These are phyloP conservation scores for Chalciporus pseudorubinellus DNA, from an alignment of 768 basidiomycete species.

Conservation along the genomic window DNA sequence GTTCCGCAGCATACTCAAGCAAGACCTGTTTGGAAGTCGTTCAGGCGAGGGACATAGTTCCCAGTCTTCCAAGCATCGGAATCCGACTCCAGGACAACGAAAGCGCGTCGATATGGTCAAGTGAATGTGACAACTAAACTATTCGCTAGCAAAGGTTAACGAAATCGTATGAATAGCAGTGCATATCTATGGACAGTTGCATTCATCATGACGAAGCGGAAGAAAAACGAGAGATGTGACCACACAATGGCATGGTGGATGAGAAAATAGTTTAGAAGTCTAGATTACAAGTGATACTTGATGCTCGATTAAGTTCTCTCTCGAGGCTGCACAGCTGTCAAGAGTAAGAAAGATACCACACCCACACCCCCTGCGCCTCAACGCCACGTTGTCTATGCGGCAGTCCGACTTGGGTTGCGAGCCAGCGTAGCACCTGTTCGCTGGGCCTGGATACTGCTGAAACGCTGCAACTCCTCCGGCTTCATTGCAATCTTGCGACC, in stretches of 20 bases:
- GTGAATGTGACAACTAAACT: slow-evolving; percentile 1
- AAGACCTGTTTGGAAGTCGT: too few species aligned
- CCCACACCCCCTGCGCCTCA: slow-evolving; percentile 9
- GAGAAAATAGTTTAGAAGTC: slow-evolving; percentile 25
- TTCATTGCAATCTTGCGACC: slow-evolving; percentile 76
- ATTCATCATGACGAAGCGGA: slow-evolving; percentile 6
- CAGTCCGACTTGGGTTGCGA: slow-evolving; percentile 69
- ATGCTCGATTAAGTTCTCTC: slow-evolving; percentile 24
- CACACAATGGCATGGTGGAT: slow-evolving; percentile 12
- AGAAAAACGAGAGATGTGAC: slow-evolving; percentile 17
- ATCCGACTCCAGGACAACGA: background rate
- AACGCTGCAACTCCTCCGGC: slow-evolving; percentile 81
- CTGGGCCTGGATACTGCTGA: slow-evolving; percentile 83
- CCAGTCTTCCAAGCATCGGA: too few species aligned
- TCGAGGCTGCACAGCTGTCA: slow-evolving; percentile 10
- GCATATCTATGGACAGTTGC: slow-evolving; percentile 18
- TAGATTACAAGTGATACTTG: slow-evolving; percentile 35
- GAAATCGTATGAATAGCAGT: slow-evolving; percentile 13
- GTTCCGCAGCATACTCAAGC: too few species aligned
- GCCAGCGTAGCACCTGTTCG: slow-evolving; percentile 75
- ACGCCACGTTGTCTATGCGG: slow-evolving; percentile 33
- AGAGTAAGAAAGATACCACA: slow-evolving; percentile 24
- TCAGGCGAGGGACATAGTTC: too few species aligned
- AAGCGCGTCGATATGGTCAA: slow-evolving; percentile 3
- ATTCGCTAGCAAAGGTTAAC: background rate